A percentile compares a stretch with the other conserved stretches of the same genome.
Evolutionary conservation across 2,329 filamentous ascomycete genomes (phyloP).

Genomic region (Hypoxylon sp.): DNA sequence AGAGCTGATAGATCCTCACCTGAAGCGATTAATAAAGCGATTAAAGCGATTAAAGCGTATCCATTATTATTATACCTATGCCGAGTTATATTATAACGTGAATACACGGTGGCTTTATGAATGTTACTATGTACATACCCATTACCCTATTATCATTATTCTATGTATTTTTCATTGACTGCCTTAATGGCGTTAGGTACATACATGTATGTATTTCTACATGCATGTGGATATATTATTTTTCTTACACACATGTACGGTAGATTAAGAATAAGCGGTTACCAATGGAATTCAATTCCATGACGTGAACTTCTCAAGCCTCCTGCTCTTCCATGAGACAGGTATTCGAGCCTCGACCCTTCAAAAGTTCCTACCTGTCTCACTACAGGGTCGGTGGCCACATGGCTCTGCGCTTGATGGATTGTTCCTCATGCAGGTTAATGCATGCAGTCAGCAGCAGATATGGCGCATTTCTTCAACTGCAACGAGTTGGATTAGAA

Average conservation of each 20-base stretch:
- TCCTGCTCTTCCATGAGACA: constrained; percentile 1
- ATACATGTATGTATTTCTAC: too few relatives aligned
- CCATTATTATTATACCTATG: constrained; percentile 7
- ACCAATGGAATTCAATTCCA: constrained; percentile 3
- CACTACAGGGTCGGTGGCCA: constrained; percentile 30
- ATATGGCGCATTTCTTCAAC: constrained; percentile 23
- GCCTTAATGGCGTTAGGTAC: too few relatives aligned
- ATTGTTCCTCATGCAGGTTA: constrained; percentile 25
- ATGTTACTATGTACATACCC: not conserved
- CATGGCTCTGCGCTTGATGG: constrained; percentile 35
- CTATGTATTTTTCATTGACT: too few relatives aligned
- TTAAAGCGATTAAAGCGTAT: constrained; percentile 16
- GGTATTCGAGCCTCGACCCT: constrained; percentile 5
- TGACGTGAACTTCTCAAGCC: not conserved
- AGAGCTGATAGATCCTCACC: constrained; percentile 38
- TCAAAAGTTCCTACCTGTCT: constrained; percentile 33
- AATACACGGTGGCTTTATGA: not conserved
- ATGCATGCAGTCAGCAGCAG: constrained; percentile 34
- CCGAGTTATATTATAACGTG: not conserved
- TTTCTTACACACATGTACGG: too few relatives aligned
- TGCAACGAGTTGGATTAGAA: constrained; percentile 9
- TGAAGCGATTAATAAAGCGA: constrained; percentile 16
- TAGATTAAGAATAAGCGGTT: not conserved
- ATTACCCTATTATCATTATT: not conserved
- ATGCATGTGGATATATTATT: too few relatives aligned